Evolutionary conservation across 2,329 filamentous ascomycete genomes (phyloP).

Genomic region (Huntiella savannae): DNA sequence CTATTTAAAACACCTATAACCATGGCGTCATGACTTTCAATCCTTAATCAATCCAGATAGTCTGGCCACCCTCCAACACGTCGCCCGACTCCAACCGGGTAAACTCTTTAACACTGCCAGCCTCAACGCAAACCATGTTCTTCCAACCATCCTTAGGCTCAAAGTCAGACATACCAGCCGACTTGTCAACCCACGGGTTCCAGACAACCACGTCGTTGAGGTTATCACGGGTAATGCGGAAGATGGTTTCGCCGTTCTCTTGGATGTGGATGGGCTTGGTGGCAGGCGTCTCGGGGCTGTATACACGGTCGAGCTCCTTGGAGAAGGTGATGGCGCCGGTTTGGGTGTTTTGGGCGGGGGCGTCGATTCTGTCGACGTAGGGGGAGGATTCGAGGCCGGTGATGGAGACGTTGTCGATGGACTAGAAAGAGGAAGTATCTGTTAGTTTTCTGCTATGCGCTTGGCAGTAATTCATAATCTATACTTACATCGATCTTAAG

Average conservation of each 20-base stretch:
- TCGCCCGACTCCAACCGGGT: conserved; percentile 67
- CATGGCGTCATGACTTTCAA: background rate
- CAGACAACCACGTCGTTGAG: conserved; percentile 80
- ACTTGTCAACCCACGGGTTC: conserved; percentile 90
- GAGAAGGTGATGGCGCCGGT: conserved; percentile 47
- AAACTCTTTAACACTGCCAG: conserved; percentile 67
- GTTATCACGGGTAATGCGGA: conserved; percentile 65
- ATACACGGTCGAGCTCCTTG: conserved; percentile 74
- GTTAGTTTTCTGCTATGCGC: background rate
- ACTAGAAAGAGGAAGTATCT: conserved; percentile 27
- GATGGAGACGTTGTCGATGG: conserved; percentile 56
- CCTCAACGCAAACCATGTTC: conserved; percentile 88
- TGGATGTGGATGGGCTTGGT: conserved; percentile 37
- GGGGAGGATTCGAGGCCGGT: conserved; percentile 55
- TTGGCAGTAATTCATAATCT: no score
- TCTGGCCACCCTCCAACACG: conserved; percentile 42
- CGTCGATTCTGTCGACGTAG: conserved; percentile 72
- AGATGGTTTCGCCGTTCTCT: conserved; percentile 43
- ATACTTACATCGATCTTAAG: conserved; percentile 55
- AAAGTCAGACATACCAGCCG: conserved; percentile 68
- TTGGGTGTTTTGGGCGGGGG: conserved; percentile 43
- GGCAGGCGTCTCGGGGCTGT: conserved; percentile 49
- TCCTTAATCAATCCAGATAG: conserved; percentile 20
- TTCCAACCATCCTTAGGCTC: conserved; percentile 75
- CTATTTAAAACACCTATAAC: background rate